A percentile compares a stretch with the other conserved stretches of the same genome.
Conservation (phyloP, 2,329 filamentous ascomycete species). For the Waltergamsia citrina region DNA sequence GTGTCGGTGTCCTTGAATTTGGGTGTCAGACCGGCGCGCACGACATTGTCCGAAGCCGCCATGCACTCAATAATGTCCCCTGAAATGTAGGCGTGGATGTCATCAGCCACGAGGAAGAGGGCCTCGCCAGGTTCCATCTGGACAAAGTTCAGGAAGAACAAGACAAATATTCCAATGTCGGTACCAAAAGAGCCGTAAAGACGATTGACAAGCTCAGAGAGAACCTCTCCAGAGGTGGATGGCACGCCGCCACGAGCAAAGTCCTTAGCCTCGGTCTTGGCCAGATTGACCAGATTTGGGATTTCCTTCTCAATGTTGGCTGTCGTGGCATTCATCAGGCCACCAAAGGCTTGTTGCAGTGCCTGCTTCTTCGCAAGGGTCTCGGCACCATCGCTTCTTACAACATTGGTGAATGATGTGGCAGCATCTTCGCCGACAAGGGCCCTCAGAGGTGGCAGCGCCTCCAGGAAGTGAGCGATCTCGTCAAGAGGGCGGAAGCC, state of each 20-base stretch:
- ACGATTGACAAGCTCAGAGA: conserved; percentile 68
- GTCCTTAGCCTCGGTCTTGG: conserved; percentile 54
- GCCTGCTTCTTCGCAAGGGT: conserved; percentile 64
- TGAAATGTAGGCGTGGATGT: conserved; percentile 91
- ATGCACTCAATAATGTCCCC: conserved; percentile 98
- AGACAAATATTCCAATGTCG: conserved; percentile 88
- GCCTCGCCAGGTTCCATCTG: conserved; percentile 82
- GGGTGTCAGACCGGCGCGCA: conserved; percentile 92
- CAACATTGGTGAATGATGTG: conserved; percentile 41
- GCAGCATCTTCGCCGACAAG: conserved; percentile 59
- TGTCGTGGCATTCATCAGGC: conserved; percentile 69
- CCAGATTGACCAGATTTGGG: conserved; percentile 60
- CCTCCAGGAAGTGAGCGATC: conserved; percentile 73
- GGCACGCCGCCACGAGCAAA: conserved; percentile 67
- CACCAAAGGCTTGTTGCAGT: conserved; percentile 64
- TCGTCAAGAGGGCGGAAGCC: conserved; percentile 85
- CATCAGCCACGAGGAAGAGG: conserved; percentile 91
- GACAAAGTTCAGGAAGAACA: conserved; percentile 97
- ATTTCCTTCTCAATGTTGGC: conserved; percentile 46
- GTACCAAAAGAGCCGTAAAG: conserved; percentile 77
- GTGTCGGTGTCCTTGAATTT: conserved; percentile 97
- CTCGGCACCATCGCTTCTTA: conserved; percentile 30
- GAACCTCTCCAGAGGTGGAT: conserved; percentile 57
- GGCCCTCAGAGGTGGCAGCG: conserved; percentile 44
- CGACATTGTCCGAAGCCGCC: conserved; percentile 97